Evolutionary conservation across 305 asterid species (phyloP), one percentile per base, ranked within the genome.

Genomic region (Caryopteris hybrid): DNA sequence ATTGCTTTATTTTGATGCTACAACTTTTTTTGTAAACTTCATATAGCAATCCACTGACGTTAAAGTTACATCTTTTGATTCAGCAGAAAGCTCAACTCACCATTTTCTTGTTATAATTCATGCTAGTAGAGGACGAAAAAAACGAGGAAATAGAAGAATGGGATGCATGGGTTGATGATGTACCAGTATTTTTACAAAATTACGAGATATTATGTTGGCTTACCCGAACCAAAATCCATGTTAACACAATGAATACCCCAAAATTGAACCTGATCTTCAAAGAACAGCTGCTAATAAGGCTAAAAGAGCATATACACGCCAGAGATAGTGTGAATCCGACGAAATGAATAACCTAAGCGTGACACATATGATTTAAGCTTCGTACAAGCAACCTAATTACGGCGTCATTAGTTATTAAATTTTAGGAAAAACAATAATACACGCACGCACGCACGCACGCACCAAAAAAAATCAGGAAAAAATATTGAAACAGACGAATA

Each of bases 171-270:
- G 47, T 36, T 48, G 41, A 61, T 36, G 67, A 70, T 14, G 27
- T 50, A 68, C 33, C 43, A 14, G n/a, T 6, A 67, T 8, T 62
- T 67, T 16, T 45, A 41, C 51, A 23, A 53, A 39, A 50, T 20
- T 43, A 43, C 12, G 36, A 61, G 21, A 3, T 17, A 38, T 41
- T 39, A 47, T 10, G 13, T 36, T 62, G 42, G 29, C 83, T 31
- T 51, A 82, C 90, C 90, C 59, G 83, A 80, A 45, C 85, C 85
- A 31, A 77, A 72, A 45, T 79, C 90, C 93, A 86, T 84, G 22
- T 25, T 21, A 43, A 62, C 36, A 18, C 11, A 14, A 48, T 38
- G 68, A 60, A 42, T 46, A 45, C 68, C 52, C 66, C 13, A 39
- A 39, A 60, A n/a, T 17, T 47, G 36, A 27, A 8, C n/a, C n/a